Base-by-base conservation (phyloP, 768 basidiomycete species). In the Rickenella mellea region DNA sequence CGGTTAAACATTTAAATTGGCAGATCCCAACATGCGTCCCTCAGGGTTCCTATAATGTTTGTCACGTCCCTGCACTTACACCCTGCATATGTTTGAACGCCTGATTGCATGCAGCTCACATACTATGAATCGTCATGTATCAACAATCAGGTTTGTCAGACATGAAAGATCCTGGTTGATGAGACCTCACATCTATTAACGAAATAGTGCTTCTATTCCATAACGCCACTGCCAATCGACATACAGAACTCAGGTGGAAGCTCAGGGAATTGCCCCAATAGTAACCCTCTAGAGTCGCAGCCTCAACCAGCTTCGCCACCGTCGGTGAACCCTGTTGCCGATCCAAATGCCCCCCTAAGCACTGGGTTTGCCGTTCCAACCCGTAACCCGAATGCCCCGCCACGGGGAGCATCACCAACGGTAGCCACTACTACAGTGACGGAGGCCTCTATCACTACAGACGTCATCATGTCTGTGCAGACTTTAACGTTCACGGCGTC, bases 41-140 rank as follows among this genome's bases (percentile, higher is more conserved):
- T 1, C 40, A 59, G 12, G 71, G 70, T 19, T 39, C 54, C 10
- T 71, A 71, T 45, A 71, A 71, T 46, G 72, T 73, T 48, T 38
- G 65, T 43, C 26, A 20, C 26, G 15, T 39, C 15, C 25, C 29
- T n/a, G 21, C 9, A 10, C 19, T 9, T 36, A 22, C 7, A 36
- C 15, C 12, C 38, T 21, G 28, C 12, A 14, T 36, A 21, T 20
- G 15, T 29, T 19, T 5, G 38, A 29, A 48, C 40, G 40, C 41
- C 22, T 26, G 27, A 21, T 19, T 28, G n/a, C n/a, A n/a, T 22
- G 9, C 41, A 74, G 71, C 51, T 71, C 28, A 73, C 70, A 2
- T 59, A 70, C 37, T 72, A 74, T 46, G 72, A 74, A 47, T 45
- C 51, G 3, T 64, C 65, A 2, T 54, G 56, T 20, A 53, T 66